phyloP scores from a whole-genome alignment of 495 filamentous ascomycete species.

The Pyrenopolyporus hunteri region DNA sequence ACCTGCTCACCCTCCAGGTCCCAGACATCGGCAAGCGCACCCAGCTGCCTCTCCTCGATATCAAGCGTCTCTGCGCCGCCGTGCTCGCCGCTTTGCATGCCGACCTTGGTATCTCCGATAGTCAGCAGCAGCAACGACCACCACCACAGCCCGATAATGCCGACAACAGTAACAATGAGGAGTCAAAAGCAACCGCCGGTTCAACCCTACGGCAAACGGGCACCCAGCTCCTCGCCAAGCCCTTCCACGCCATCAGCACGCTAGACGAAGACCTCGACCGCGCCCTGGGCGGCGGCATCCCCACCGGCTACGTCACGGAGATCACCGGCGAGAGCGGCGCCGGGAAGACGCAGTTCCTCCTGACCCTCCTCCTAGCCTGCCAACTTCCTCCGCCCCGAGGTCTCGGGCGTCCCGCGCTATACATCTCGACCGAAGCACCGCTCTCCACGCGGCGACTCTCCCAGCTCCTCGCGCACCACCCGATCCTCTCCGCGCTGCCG shows the following conservation, averaged over 20 bases:
- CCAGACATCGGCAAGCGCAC: constrained; percentile 86
- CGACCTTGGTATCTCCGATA: constrained; percentile 59
- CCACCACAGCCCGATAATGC: neutral
- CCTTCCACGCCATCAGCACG: constrained; percentile 75
- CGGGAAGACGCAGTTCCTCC: constrained; percentile 95
- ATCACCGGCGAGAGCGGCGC: constrained; percentile 93
- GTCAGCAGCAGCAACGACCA: constrained; percentile 24
- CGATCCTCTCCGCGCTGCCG: constrained; percentile 59
- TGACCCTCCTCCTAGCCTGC: constrained; percentile 77
- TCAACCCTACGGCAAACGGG: constrained; percentile 43
- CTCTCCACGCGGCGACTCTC: constrained; percentile 79
- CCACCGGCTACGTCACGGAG: constrained; percentile 82
- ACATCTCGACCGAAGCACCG: constrained; percentile 93
- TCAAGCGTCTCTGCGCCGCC: constrained; percentile 70
- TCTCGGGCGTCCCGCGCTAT: constrained; percentile 72
- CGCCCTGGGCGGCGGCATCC: constrained; percentile 84
- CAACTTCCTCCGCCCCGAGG: constrained; percentile 80
- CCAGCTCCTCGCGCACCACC: constrained; percentile 75
- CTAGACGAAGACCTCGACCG: constrained; percentile 75
- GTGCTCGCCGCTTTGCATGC: constrained; percentile 70
- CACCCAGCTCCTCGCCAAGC: constrained; percentile 47
- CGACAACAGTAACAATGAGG: neutral
- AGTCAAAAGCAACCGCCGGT: neutral
- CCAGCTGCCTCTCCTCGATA: constrained; percentile 77
- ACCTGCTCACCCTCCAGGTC: constrained; percentile 84